Evolutionary conservation across 176 grass and related monocot species (phyloP), one percentile per base, ranked within the genome.

Genomic region (Eleusine coracana): DNA sequence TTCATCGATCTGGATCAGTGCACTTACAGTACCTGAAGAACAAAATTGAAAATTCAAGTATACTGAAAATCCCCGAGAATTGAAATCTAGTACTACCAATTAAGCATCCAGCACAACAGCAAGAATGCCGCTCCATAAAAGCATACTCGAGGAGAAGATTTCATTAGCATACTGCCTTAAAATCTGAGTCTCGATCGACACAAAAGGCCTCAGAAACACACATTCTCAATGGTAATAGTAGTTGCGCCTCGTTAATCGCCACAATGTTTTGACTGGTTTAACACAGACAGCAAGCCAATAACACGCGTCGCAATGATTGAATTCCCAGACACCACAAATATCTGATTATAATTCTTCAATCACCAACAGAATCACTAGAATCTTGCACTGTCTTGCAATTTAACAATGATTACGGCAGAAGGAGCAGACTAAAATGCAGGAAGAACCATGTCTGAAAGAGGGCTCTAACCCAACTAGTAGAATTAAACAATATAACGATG

Each of bases 401-500:
- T 14, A 73, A 60, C 55, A 80, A 55, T 72, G 3, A 48, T 60
- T 76, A 61, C 34, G 62, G 49, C 71, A 61, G 44, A 14, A 54
- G 49, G 10, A 40, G 48, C 31, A 13, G 28, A 54, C 21, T 29
- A 40, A 52, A 74, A 50, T 64, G 55, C 36, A 74, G 71, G 28
- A 69, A 58, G 21, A 50, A 42, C 60, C 59, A 49, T 13, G 60
- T 34, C 74, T 70, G 37, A 75, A 61, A 50, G 1, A 41, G 40
- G 7, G 2, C 31, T 60, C 37, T 17, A 40, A 55, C 2, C 37
- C 0, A 75, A 13, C 23, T 6, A 55, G 28, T 56, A 75, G 31
- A 75, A 60, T 25, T 60, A 7, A 59, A 54, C 52, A 23, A 34
- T 34, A 39, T 75, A 23, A 23, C 23, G 10, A 59, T 56, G 20